A percentile compares a stretch with the other conserved stretches of the same genome.
Conservation (phyloP, 768 basidiomycete species). For the Boletus subparvulus region DNA sequence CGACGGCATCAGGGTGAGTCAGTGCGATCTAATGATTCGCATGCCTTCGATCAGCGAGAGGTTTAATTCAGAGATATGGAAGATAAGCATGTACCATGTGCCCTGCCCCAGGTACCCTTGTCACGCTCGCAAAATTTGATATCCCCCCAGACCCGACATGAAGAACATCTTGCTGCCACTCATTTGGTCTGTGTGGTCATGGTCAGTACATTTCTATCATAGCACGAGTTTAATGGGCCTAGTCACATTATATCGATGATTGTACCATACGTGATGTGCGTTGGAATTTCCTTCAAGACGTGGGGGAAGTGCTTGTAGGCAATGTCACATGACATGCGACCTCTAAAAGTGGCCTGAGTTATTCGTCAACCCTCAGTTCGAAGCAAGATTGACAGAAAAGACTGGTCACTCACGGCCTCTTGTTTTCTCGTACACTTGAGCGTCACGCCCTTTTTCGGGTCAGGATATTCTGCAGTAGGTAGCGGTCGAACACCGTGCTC, state of each 20-base stretch:
- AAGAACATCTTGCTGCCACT: not conserved
- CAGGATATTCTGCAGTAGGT: slow-evolving; percentile 2
- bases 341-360: too few species aligned
- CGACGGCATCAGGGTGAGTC: slow-evolving; percentile 1
- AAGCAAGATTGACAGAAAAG: too few species aligned
- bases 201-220: not conserved
- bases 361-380: too few species aligned
- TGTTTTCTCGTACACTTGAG: slow-evolving; percentile 7
- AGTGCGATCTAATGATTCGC: not conserved
- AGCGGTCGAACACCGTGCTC: not conserved
- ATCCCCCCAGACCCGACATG: not conserved
- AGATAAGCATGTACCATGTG: not conserved
- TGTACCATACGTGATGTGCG: slow-evolving; percentile 5
- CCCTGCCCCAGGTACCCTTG: not conserved
- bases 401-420: not conserved
- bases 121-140: slow-evolving; percentile 1
- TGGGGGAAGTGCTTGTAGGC: not conserved
- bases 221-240: too few species aligned
- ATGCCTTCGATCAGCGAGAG: not conserved
- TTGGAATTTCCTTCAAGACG: not conserved
- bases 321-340: too few species aligned
- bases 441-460: slow-evolving; percentile 1
- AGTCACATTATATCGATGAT: not conserved
- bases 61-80: too few species aligned
- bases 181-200: not conserved